Evolutionary conservation across 179 eudicot genomes (phyloP), one percentile per base, ranked within the genome.

Genomic region (Silene noctiflora): DNA sequence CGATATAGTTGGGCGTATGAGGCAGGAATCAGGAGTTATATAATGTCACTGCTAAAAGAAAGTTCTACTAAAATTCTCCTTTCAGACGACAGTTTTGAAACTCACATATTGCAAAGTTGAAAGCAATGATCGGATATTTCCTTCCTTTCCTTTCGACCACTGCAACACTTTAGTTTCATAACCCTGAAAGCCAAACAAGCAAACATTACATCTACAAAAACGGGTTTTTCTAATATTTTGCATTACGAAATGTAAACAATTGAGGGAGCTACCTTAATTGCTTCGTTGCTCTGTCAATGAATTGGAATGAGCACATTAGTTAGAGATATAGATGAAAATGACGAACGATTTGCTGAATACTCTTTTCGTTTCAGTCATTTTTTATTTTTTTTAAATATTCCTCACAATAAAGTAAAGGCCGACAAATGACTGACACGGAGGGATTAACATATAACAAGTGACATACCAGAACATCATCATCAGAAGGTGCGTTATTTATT

Each of bases 81-180:
- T 69, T 46, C 21, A 46, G 1, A 14, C 1, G 46, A 0, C 61
- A 10, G 66, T 1, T 19, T 33, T 29, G 12, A 42, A 17, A 76
- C 86, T 81, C 88, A 95, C 99, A 80, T 83, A 87, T 88, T 93
- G 99, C 83, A 95, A 75, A 62, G 99, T 95, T 19, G 99, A 95
- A 11, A 95, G 86, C 48, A 95, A 78, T 25, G 99, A 90, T 9
- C 98, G 91, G 72, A 95, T 91, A 80, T 95, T 95, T 77, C 94
- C 97, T 85, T 89, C 94, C 87, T 90, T 95, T 71, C 97, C 99
- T 67, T 79, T 79, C 27, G 98, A 87, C 99, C 99, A 95, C 73
- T 89, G 81, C 13, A 48, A 78, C 73, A 95, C 84, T 72, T 91
- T 93, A 73, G 84, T 84, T 78, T 93, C 92, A 65, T 73, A 78